Percentiles rank a stretch among this genome's conserved stretches.
phyloP scores from a whole-genome alignment of 2,329 filamentous ascomycete species.

The Amphichorda felina region DNA sequence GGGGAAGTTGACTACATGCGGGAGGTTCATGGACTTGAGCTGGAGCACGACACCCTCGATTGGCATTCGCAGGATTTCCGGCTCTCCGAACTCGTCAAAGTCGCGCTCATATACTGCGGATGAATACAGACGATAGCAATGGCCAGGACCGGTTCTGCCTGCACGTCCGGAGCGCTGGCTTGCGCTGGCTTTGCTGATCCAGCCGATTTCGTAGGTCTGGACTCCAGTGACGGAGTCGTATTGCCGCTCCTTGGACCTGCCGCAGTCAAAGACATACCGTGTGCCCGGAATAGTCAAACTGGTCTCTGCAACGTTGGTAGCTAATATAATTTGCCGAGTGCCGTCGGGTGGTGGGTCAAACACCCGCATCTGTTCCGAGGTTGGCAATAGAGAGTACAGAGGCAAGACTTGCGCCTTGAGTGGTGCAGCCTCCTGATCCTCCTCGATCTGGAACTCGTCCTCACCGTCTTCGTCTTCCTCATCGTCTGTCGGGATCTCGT shows the following conservation, averaged over 20 bases:
- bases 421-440: slow-evolving; percentile 46
- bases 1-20: slow-evolving; percentile 85
- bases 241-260: slow-evolving; percentile 80
- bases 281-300: slow-evolving; percentile 94
- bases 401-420: slow-evolving; percentile 81
- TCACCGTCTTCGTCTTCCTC: slow-evolving; percentile 43
- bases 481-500: slow-evolving; percentile 45
- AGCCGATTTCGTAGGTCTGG: slow-evolving; percentile 88
- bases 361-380: slow-evolving; percentile 79
- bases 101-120: slow-evolving; percentile 88
- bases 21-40: slow-evolving; percentile 87
- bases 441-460: slow-evolving; percentile 61
- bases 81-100: slow-evolving; percentile 74
- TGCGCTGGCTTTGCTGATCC: slow-evolving; percentile 96
- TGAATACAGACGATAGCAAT: slow-evolving; percentile 91
- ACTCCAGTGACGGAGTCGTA: slow-evolving; percentile 85
- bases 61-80: slow-evolving; percentile 82
- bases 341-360: slow-evolving; percentile 79
- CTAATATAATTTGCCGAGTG: slow-evolving; percentile 74
- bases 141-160: slow-evolving; percentile 87
- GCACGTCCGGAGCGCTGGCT: slow-evolving; percentile 87
- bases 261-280: slow-evolving; percentile 91
- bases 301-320: slow-evolving; percentile 95
- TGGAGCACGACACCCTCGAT: slow-evolving; percentile 89
- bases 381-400: slow-evolving; percentile 84